Conservation (phyloP, 371 early-diverging fungal genomes). For the Mortierella sp. region DNA sequence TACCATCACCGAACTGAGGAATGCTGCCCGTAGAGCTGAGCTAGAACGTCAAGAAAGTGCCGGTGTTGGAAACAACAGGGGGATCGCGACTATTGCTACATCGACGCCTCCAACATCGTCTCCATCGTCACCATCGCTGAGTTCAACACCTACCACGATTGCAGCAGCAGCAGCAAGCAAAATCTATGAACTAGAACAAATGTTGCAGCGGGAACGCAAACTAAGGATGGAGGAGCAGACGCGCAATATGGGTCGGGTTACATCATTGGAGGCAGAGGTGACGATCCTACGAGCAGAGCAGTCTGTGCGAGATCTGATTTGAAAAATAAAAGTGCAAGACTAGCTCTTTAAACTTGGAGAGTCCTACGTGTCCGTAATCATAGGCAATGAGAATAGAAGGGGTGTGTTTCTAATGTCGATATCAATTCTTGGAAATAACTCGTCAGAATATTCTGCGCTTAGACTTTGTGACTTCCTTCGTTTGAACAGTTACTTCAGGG, state of each 20-base stretch:
- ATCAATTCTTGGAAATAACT: no score
- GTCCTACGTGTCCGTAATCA: no score
- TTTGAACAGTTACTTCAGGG: no score
- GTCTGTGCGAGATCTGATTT: constrained; percentile 24
- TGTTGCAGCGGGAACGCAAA: constrained; percentile 54
- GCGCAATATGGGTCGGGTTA: constrained; percentile 50
- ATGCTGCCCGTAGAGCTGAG: constrained; percentile 43
- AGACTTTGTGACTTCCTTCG: no score
- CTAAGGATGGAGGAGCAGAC: constrained; percentile 55
- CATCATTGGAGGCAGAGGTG: constrained; percentile 56
- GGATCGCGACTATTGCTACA: constrained; percentile 6
- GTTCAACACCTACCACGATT: constrained; percentile 11
- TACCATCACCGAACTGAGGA: constrained; percentile 41
- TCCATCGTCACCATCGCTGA: constrained; percentile 28
- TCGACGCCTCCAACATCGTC: constrained; percentile 13
- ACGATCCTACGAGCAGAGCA: constrained; percentile 50
- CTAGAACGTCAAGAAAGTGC: constrained; percentile 1
- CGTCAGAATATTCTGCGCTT: no score
- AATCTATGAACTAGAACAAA: constrained; percentile 30
- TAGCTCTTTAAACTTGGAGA: no score
- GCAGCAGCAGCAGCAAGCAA: constrained; percentile 25
- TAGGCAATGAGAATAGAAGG: no score
- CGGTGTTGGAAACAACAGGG: background rate
- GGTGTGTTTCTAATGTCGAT: no score
- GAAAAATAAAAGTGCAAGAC: no score